Conservation (phyloP, 768 basidiomycete genomes). For the Lanmaoa rubissima region DNA sequence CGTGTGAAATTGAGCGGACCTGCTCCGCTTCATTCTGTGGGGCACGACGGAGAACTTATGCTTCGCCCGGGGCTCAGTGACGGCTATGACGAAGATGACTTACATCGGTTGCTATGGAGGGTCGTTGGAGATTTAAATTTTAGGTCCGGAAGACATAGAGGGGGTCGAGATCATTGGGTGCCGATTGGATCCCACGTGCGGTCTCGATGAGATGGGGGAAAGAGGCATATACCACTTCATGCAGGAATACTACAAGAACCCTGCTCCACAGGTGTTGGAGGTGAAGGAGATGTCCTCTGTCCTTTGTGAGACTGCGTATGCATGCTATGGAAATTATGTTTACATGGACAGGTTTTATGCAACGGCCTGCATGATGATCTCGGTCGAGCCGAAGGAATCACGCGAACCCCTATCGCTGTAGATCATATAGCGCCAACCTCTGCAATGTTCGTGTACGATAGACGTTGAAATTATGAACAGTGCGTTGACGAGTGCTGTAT, state of each 20-base stretch:
- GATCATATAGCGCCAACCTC: neutral
- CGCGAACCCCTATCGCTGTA: neutral
- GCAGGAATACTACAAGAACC: neutral
- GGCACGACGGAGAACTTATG: neutral
- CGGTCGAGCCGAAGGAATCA: neutral
- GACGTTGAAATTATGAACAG: neutral
- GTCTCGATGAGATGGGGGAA: neutral
- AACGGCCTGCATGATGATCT: neutral
- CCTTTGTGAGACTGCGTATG: neutral
- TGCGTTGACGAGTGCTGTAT: neutral
- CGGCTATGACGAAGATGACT: neutral
- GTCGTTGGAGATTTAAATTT: rapidly evolving
- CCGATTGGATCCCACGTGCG: neutral
- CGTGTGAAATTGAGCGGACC: neutral
- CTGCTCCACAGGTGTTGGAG: neutral
- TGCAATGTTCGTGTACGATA: neutral
- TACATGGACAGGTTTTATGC: neutral
- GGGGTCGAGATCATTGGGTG: neutral
- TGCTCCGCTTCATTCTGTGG: neutral
- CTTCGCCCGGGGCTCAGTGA: neutral
- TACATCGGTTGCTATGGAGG: rapidly evolving
- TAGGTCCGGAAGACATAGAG: neutral
- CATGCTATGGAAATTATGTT: neutral
- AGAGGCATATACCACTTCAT: neutral
- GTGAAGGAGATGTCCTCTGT: neutral